Evolutionary conservation across 257 asterid genomes (phyloP).

Genomic region (Solanum neorickii): DNA sequence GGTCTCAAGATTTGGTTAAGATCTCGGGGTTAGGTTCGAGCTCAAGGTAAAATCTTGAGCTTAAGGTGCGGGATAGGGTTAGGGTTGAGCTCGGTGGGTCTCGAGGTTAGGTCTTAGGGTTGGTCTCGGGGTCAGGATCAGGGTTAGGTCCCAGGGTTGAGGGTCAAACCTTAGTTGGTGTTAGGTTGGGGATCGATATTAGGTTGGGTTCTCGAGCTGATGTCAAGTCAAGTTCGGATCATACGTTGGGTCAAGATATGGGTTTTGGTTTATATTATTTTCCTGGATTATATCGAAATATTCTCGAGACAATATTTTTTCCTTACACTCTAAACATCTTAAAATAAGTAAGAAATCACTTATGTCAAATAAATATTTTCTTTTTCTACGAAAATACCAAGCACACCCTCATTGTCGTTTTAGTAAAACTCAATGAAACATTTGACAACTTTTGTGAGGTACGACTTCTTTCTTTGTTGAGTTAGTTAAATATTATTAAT

Average conservation of each 20-base stretch:
- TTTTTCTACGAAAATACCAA: background rate
- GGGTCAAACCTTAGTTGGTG: background rate
- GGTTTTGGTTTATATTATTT: background rate
- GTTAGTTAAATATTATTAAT: background rate
- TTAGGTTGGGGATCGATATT: background rate
- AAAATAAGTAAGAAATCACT: background rate
- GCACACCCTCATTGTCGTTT: background rate
- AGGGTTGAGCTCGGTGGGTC: rapidly evolving
- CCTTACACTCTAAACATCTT: background rate
- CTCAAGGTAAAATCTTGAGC: too few species aligned
- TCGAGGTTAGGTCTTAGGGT: background rate
- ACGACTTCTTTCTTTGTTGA: background rate
- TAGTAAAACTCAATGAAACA: background rate
- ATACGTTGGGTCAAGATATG: background rate
- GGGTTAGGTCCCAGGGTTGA: background rate
- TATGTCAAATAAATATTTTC: background rate
- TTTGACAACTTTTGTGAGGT: background rate
- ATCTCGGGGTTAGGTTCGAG: too few species aligned
- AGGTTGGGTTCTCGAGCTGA: background rate
- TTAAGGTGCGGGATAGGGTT: too few species aligned
- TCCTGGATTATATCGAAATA: background rate
- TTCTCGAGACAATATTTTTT: background rate
- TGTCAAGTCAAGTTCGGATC: background rate
- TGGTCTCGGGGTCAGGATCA: background rate
- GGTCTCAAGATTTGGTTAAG: too few species aligned